A percentile compares a stretch with the other conserved stretches of the same genome.
phyloP scores from a whole-genome alignment of 306 rosid genomes.

The Sphenostylis stenocarpa region DNA sequence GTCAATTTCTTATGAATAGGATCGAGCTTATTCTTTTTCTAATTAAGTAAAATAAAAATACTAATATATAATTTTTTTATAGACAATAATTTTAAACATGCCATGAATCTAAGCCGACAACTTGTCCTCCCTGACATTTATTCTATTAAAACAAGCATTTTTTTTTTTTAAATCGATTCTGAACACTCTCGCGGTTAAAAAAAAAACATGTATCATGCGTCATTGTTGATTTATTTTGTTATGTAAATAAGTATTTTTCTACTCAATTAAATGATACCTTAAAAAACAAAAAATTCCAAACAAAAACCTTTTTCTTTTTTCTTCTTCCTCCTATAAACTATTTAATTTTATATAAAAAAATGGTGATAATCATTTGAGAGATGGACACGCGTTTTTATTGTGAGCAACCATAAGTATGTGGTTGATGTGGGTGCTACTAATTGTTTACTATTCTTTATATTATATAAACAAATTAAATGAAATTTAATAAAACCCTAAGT shows the following conservation, averaged over 20 bases:
- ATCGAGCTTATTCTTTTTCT: too few species aligned
- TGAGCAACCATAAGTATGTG: background rate
- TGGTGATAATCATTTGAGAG: background rate
- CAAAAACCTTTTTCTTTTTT: too few species aligned
- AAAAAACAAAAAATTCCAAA: background rate
- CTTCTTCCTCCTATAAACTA: background rate
- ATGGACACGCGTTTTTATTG: slow-evolving; percentile 17
- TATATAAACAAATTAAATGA: background rate
- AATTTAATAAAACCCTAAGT: background rate
- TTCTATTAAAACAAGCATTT: background rate
- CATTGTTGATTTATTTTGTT: background rate
- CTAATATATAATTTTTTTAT: too few species aligned
- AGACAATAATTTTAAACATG: background rate
- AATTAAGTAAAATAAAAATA: too few species aligned
- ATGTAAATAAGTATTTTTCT: background rate
- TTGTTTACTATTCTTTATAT: background rate
- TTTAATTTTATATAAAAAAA: background rate
- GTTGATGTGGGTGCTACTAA: background rate
- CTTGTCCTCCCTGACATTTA: background rate
- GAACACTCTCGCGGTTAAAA: background rate
- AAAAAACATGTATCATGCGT: background rate
- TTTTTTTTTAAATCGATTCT: background rate
- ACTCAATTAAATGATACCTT: background rate
- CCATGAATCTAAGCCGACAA: background rate
- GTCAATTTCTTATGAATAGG: too few species aligned